Base-by-base conservation (phyloP, 2,329 filamentous ascomycete species). In the Metarhizium rileyi region DNA sequence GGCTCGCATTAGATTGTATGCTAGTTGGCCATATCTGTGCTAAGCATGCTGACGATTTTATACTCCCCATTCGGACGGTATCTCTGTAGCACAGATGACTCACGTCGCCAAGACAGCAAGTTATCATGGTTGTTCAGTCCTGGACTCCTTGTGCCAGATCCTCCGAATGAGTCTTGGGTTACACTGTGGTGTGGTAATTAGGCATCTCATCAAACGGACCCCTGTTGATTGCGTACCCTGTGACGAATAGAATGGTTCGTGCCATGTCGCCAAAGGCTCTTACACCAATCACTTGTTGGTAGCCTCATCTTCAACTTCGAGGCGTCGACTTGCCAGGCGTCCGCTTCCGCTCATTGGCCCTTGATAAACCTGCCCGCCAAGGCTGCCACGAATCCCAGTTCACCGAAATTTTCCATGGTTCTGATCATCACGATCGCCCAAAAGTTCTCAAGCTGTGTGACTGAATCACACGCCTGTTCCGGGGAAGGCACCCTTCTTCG, bases 401-500 rank as follows among this genome's bases (percentile, higher is more conserved):
- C 10, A n/a, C 10, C 33, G 12, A 42, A 7, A 16, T 10, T 5
- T 42, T 42, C 10, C 38, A 12, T 25, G 16, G 22, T 42, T 42
- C 22, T 25, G 20, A 6, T 42, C 38, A 25, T 25, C 38, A 25
- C 10, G 22, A 14, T 20, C 22, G 12, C 38, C 38, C 5, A 20
- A 8, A 42, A 23, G n/a, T 23, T 42, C 38, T 42, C 10, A 38
- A 18, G n/a, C 35, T 16, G 3, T 38, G 35, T 18, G 14, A 16
- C 28, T n/a, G 23, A 18, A 42, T 62, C 55, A 84, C 44, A 84
- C 69, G 18, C 87, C 87, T 23, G 94, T 97, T 23, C 90, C 90
- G 0, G 94, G 93, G 62, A 98, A 98, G 2, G 93, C 91, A 38
- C 87, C 89, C 51, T 80, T 86, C 68, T 96, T 97, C 66, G 89